Percentiles rank a stretch among this genome's conserved stretches.
phyloP scores from a whole-genome alignment of 1,284 basidiomycete species.

The Ceratobasidium sp. region DNA sequence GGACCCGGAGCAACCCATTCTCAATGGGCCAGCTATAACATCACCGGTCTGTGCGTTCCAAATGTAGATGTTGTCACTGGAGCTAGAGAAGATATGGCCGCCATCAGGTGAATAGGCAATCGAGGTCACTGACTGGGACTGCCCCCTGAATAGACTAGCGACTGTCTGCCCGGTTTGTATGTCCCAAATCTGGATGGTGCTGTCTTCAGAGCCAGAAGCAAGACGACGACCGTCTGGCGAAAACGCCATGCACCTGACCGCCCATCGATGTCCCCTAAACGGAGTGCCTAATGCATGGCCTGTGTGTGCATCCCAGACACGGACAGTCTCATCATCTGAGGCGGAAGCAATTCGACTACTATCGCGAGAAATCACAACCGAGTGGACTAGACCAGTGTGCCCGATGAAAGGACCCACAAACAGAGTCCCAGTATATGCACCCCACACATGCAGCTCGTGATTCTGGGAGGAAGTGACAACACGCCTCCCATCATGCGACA shows the following conservation, averaged over 20 bases:
- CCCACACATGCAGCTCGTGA: background rate
- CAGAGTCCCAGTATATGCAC: background rate
- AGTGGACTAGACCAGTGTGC: background rate
- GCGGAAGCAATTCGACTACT: background rate
- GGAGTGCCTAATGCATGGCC: background rate
- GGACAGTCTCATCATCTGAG: background rate
- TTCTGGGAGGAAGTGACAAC: background rate
- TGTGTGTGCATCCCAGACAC: background rate
- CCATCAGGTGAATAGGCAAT: background rate
- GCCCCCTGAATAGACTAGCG: background rate
- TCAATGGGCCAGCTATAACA: background rate
- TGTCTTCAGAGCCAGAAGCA: background rate
- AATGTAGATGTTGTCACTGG: background rate
- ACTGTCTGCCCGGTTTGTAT: background rate
- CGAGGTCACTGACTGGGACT: background rate
- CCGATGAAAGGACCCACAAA: background rate
- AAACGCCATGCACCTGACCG: background rate
- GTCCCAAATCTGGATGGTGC: background rate
- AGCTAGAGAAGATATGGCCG: background rate
- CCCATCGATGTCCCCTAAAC: background rate
- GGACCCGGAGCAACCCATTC: background rate
- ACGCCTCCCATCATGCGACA: background rate
- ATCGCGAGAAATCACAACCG: conserved; percentile 14
- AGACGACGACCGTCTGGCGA: background rate
- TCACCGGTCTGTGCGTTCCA: background rate